Evolutionary conservation across 2,329 filamentous ascomycete genomes (phyloP).

Genomic region (Alternaria brassicicola): DNA sequence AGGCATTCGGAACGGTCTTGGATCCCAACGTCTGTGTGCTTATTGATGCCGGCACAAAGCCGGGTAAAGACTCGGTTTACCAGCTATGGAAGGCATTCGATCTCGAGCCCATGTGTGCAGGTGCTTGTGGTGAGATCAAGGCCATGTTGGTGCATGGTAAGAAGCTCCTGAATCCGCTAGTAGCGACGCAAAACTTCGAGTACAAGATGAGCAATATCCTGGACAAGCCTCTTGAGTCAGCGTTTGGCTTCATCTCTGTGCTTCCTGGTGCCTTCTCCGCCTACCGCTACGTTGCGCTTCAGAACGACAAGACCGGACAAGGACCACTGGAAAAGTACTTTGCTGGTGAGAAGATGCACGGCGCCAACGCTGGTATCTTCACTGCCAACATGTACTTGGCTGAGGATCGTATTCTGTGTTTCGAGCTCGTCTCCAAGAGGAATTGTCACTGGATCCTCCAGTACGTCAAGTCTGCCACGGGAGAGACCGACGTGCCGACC

Average conservation of each 20-base stretch:
- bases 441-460: constrained; percentile 98
- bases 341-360: constrained; percentile 93
- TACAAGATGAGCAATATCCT: constrained; percentile 99
- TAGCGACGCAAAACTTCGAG: constrained; percentile 97
- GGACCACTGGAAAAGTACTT: constrained; percentile 97
- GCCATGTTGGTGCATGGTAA: constrained; percentile 91
- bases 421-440: constrained; percentile 95
- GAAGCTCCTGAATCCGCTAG: constrained; percentile 88
- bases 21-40: constrained; percentile 97
- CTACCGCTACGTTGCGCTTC: constrained; percentile 90
- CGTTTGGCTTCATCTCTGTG: constrained; percentile 97
- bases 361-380: constrained; percentile 91
- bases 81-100: constrained; percentile 99
- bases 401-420: constrained; percentile 98
- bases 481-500: constrained; percentile 96
- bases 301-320: constrained; percentile 94
- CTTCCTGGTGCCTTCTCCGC: constrained; percentile 98
- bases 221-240: constrained; percentile 95
- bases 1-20: constrained; percentile 88
- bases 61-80: constrained; percentile 93
- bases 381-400: constrained; percentile 99
- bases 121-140: constrained; percentile 98
- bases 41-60: constrained; percentile 93
- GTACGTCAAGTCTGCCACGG: constrained; percentile 96
- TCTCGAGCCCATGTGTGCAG: constrained; percentile 94